Base-by-base conservation (phyloP, 2,329 filamentous ascomycete genomes). In the Pseudogymnoascus sp. region DNA sequence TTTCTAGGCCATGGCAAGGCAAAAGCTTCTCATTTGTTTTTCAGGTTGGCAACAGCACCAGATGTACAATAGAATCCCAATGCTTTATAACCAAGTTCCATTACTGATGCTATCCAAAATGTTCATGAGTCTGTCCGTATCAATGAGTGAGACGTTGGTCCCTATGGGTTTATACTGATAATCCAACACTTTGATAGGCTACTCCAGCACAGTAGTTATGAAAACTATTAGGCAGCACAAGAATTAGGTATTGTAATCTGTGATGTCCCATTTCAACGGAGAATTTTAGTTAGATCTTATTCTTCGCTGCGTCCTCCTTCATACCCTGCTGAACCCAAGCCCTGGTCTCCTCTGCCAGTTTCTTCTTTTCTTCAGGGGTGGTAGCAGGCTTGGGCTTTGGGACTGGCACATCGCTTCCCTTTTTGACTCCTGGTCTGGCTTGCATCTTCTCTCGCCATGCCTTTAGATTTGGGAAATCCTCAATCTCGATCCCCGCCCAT, bases 361-460 rank as follows among this genome's bases (percentile, higher is more conserved):
- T 77, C 59, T 90, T 86, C 67, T 85, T 78, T 71, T 82, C 79
- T 67, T 82, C 80, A 0, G 75, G 76, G 69, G 79, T 65, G 44
- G 75, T 75, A 65, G 76, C 70, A 13, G 77, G 67, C 0, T 80
- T 75, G 62, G 88, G 74, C 23, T 88, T 85, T 40, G 76, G 82
- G 10, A 82, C 79, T 2, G 90, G 90, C 11, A 93, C 85, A 76
- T 93, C 81, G 63, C 86, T 80, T 19, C 90, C 92, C 75, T 88
- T 90, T 76, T 93, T 85, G 17, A 93, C 83, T 1, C 81, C 91
- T 0, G 88, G 86, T 1, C 91, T 83, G 67, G 83, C 80, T 15
- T 86, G 78, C 76, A 96, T 82, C 65, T 80, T 82, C 68, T 89
- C 83, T 66, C 93, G 81, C 92, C 92, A 96, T 38, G 85, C 85